A percentile compares a stretch with the other conserved stretches of the same genome.
These are phyloP conservation scores for Tylopilus sp. DNA, from an alignment of 768 basidiomycete species.

Conservation along the genomic window DNA sequence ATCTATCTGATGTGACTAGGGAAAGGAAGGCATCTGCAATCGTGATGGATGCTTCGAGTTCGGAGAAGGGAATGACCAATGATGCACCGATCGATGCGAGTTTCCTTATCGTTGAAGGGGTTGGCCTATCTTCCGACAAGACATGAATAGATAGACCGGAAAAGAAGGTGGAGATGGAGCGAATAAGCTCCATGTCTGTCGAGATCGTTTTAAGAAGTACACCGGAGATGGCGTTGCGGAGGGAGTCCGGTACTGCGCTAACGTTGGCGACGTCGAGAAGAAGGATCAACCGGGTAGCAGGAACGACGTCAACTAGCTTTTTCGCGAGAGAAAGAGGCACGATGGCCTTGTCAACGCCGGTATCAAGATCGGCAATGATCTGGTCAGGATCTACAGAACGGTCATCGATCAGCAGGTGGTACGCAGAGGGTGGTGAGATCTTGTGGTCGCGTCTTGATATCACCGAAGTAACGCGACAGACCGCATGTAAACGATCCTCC, in stretches of 20 bases:
- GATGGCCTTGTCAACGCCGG: constrained; percentile 77
- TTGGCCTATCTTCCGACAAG: constrained; percentile 50
- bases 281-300: constrained; percentile 69
- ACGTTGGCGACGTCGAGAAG: constrained; percentile 72
- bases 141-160: constrained; percentile 62
- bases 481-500: constrained; percentile 51
- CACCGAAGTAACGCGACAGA: constrained; percentile 76
- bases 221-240: constrained; percentile 71
- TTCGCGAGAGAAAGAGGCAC: constrained; percentile 64
- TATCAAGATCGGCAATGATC: constrained; percentile 66
- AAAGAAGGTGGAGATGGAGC: constrained; percentile 76
- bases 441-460: constrained; percentile 44
- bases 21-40: constrained; percentile 86
- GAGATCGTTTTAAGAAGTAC: constrained; percentile 74
- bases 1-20: constrained; percentile 76
- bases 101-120: constrained; percentile 57
- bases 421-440: constrained; percentile 31
- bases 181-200: constrained; percentile 71
- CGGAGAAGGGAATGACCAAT: constrained; percentile 67
- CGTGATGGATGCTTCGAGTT: constrained; percentile 62
- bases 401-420: constrained; percentile 58
- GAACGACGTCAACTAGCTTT: constrained; percentile 63
- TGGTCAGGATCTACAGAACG: constrained; percentile 47
- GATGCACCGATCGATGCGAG: constrained; percentile 57
- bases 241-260: constrained; percentile 71